Evolutionary conservation across 2,329 filamentous ascomycete genomes (phyloP).

Genomic region (Fusarium incarnatum): DNA sequence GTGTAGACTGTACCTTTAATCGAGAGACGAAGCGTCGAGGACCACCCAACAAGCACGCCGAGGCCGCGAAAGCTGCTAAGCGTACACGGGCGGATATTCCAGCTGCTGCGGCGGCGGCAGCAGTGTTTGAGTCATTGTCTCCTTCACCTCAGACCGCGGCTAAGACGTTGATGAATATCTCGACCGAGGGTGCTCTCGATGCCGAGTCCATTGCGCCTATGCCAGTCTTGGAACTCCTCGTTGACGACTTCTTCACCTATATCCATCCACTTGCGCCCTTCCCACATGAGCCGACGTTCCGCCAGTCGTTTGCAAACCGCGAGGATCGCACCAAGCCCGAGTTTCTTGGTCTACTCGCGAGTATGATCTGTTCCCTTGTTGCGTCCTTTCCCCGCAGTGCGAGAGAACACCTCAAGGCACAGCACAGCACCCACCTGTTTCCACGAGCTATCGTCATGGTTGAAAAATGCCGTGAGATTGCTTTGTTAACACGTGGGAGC

Average conservation of each 20-base stretch:
- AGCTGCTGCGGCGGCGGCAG: conserved; percentile 23
- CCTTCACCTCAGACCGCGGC: conserved; percentile 61
- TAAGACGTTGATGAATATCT: conserved; percentile 62
- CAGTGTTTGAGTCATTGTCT: conserved; percentile 47
- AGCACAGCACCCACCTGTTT: conserved; percentile 73
- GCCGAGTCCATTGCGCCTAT: conserved; percentile 79
- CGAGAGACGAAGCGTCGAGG: conserved; percentile 69
- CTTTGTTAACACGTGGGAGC: conserved; percentile 73
- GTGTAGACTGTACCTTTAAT: conserved; percentile 68
- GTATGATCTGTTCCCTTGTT: conserved; percentile 80
- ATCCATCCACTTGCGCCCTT: conserved; percentile 82
- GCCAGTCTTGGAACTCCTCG: conserved; percentile 73
- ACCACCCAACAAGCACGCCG: conserved; percentile 69
- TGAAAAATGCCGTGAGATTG: conserved; percentile 76
- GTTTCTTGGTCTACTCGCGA: conserved; percentile 77
- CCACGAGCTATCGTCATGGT: conserved; percentile 77
- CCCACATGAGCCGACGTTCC: conserved; percentile 82
- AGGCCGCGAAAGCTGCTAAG: conserved; percentile 67
- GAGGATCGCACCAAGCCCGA: conserved; percentile 74
- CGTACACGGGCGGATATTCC: conserved; percentile 55
- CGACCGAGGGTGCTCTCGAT: conserved; percentile 58
- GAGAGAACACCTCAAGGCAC: conserved; percentile 73
- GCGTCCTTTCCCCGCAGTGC: conserved; percentile 81
- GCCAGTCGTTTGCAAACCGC: conserved; percentile 73
- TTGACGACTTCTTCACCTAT: conserved; percentile 87